Percentiles rank a stretch among this genome's conserved stretches.
phyloP scores from a whole-genome alignment of 208 protist species.

The Wallacemonas rigidus region DNA sequence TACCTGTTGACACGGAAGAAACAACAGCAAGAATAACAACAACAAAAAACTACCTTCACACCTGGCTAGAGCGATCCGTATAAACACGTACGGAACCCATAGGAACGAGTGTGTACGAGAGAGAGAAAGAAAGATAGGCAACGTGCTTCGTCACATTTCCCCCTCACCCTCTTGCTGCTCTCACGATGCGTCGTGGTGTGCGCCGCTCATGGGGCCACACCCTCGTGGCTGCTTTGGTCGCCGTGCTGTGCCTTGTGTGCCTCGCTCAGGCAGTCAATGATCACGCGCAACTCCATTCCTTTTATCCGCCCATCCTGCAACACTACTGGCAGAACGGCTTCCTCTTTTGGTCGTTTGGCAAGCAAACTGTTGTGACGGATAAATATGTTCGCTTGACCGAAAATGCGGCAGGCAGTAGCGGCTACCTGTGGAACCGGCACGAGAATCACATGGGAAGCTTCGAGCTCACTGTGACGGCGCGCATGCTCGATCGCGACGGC shows the following conservation, averaged over 20 bases:
- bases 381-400: constrained; percentile 45
- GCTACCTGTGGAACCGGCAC: constrained; percentile 57
- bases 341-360: constrained; percentile 47
- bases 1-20: too few species aligned
- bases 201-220: background rate
- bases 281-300: constrained; percentile 41
- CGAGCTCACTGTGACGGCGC: constrained; percentile 42
- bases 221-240: background rate
- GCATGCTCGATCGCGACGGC: constrained; percentile 25
- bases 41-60: constrained; percentile 5
- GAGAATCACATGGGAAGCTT: constrained; percentile 38
- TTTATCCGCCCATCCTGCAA: constrained; percentile 47
- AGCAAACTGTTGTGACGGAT: constrained; percentile 48
- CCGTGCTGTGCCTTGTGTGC: constrained; percentile 4
- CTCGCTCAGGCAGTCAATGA: constrained; percentile 11
- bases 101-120: too few species aligned
- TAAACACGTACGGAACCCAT: too few species aligned
- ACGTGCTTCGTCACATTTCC: too few species aligned
- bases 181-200: background rate
- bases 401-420: constrained; percentile 16
- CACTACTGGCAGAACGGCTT: constrained; percentile 56
- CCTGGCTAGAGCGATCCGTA: too few species aligned
- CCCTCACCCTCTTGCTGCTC: too few species aligned
- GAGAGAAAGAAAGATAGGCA: too few species aligned
- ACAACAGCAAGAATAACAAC: background rate